phyloP scores from a whole-genome alignment of 2,329 filamentous ascomycete species.

The Dryadomyces quercivorus region DNA sequence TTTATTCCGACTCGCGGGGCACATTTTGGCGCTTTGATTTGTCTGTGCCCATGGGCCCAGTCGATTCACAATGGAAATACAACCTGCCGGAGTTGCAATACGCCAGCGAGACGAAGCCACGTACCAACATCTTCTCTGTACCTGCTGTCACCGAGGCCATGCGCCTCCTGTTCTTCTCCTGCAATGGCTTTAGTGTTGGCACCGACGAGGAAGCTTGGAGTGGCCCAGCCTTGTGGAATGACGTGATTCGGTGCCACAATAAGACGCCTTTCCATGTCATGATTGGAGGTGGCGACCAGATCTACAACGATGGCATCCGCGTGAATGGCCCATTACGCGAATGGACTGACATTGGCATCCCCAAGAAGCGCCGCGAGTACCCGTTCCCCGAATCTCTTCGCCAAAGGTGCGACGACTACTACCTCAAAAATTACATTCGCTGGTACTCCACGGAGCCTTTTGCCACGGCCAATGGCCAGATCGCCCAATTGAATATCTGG shows the following conservation, averaged over 20 bases:
- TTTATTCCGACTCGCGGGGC: constrained; percentile 54
- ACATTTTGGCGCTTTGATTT: constrained; percentile 94
- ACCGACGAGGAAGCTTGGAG: constrained; percentile 79
- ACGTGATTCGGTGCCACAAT: constrained; percentile 73
- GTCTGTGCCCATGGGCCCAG: constrained; percentile 57
- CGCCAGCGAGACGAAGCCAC: constrained; percentile 37
- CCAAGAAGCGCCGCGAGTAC: constrained; percentile 65
- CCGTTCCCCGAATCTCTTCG: constrained; percentile 71
- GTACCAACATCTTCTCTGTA: constrained; percentile 66
- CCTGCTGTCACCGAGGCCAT: constrained; percentile 76
- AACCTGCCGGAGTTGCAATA: constrained; percentile 51
- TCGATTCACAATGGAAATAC: constrained; percentile 71
- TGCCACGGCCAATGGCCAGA: constrained; percentile 75
- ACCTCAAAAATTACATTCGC: constrained; percentile 76
- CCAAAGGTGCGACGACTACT: constrained; percentile 77
- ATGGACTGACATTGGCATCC: constrained; percentile 79
- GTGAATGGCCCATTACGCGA: constrained; percentile 67
- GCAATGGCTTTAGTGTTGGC: constrained; percentile 88
- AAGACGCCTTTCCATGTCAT: constrained; percentile 87
- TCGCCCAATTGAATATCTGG: constrained; percentile 95
- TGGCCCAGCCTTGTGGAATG: constrained; percentile 89
- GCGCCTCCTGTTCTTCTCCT: constrained; percentile 98
- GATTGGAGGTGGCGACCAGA: constrained; percentile 88
- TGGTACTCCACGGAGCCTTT: constrained; percentile 69
- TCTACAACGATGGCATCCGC: constrained; percentile 90